Evolutionary conservation across 495 filamentous ascomycete genomes (phyloP).

Genomic region (Rusavskia elegans): DNA sequence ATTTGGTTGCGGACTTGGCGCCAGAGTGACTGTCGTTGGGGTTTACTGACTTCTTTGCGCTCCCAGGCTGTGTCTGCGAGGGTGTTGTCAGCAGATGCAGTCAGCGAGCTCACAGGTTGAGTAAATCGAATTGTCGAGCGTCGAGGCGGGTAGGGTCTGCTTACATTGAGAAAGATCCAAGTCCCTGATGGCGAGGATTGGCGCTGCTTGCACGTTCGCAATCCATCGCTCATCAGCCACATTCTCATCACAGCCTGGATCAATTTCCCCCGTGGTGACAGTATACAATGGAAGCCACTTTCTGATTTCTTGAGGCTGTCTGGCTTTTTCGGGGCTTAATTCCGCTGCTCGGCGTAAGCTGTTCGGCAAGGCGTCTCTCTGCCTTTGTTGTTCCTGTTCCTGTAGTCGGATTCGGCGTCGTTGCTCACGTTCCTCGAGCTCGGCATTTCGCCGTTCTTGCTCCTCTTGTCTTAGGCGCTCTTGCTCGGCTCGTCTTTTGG

Average conservation of each 20-base stretch:
- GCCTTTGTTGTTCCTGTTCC: slow-evolving; percentile 38
- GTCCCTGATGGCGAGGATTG: slow-evolving; percentile 62
- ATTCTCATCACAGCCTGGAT: slow-evolving; percentile 24
- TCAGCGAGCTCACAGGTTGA: too few relatives aligned
- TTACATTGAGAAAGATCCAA: slow-evolving; percentile 55
- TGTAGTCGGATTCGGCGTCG: slow-evolving; percentile 13
- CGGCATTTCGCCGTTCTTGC: slow-evolving; percentile 37
- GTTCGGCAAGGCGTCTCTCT: slow-evolving; percentile 39
- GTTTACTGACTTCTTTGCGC: slow-evolving; percentile 29
- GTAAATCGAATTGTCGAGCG: too few relatives aligned
- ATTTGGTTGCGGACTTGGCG: slow-evolving; percentile 35
- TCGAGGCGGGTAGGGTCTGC: slow-evolving; percentile 7
- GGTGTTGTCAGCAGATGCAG: neutral
- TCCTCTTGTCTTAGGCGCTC: slow-evolving; percentile 35
- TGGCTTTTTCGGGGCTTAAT: slow-evolving; percentile 25
- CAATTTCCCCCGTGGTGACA: slow-evolving; percentile 30
- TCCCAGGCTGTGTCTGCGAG: slow-evolving; percentile 53
- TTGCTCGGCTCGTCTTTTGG: slow-evolving; percentile 36
- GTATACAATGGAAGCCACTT: slow-evolving; percentile 38
- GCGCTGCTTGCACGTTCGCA: slow-evolving; percentile 59
- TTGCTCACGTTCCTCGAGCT: slow-evolving; percentile 28
- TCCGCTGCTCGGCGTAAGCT: slow-evolving; percentile 32
- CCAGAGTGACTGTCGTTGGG: slow-evolving; percentile 35
- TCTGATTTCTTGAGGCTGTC: slow-evolving; percentile 28
- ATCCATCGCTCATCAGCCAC: slow-evolving; percentile 51